Conservation (phyloP, 331 rosid genomes). For the Stylosanthes scabra region DNA sequence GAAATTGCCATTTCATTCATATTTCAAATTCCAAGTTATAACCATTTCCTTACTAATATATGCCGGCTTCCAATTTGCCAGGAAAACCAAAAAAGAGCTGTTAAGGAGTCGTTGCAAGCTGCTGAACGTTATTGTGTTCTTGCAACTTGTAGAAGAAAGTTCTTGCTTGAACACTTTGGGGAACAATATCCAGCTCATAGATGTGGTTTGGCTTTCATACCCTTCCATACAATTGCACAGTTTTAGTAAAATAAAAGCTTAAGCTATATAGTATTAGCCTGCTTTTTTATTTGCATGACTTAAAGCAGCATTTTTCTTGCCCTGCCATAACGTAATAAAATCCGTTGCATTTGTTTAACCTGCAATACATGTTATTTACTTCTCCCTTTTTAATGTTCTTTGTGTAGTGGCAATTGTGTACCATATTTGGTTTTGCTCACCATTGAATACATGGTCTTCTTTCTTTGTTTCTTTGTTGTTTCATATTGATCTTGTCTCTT, state of each 20-base stretch:
- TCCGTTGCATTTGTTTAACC: not conserved
- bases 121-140: slow-evolving; percentile 80
- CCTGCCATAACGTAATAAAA: not conserved
- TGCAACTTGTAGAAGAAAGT: slow-evolving; percentile 86
- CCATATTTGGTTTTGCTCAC: too few relatives aligned
- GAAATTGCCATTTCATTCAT: slow-evolving; percentile 33
- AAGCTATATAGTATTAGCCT: slow-evolving; percentile 13
- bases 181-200: slow-evolving; percentile 63
- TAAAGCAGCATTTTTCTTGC: not conserved
- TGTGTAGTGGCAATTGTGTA: not conserved
- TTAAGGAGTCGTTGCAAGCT: slow-evolving; percentile 73
- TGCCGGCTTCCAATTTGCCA: slow-evolving; percentile 46
- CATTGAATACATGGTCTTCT: too few relatives aligned
- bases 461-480: too few relatives aligned
- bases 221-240: slow-evolving; percentile 31
- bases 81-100: slow-evolving; percentile 83
- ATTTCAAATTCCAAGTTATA: slow-evolving; percentile 11
- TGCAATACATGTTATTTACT: not conserved
- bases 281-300: slow-evolving; percentile 21
- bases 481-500: too few relatives aligned
- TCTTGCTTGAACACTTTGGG: slow-evolving; percentile 84
- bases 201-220: slow-evolving; percentile 69
- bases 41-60: slow-evolving; percentile 27
- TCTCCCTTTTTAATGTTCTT: not conserved
- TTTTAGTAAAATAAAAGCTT: slow-evolving; percentile 14